Percentiles rank a stretch among this genome's conserved stretches.
These are phyloP conservation scores for Macadamia tetraphylla DNA, from an alignment of 164 flowering plant species.

Conservation along the genomic window DNA sequence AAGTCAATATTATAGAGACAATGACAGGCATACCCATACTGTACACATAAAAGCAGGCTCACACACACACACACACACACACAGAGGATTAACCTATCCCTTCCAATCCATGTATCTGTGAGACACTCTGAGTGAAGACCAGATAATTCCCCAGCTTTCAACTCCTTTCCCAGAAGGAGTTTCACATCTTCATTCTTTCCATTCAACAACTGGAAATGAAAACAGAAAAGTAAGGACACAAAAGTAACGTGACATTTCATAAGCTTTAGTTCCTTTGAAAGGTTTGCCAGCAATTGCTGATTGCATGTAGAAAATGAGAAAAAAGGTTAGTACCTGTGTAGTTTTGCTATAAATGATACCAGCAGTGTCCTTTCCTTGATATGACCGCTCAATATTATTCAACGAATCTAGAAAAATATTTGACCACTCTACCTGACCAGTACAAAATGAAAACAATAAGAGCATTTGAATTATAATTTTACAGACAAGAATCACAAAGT, in stretches of 20 bases:
- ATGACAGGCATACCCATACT: neutral
- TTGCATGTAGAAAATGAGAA: neutral
- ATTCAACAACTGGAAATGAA: conserved; percentile 46
- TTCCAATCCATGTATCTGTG: conserved; percentile 95
- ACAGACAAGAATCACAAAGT: neutral
- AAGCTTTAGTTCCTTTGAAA: neutral
- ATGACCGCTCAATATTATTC: conserved; percentile 45
- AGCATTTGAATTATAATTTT: neutral
- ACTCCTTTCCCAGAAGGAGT: conserved; percentile 48
- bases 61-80: conserved; percentile 13
- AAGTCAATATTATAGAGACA: neutral
- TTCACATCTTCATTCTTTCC: conserved; percentile 72
- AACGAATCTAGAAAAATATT: conserved; percentile 54
- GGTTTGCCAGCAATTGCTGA: neutral
- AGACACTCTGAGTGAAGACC: conserved; percentile 82
- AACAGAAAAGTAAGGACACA: neutral
- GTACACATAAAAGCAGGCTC: neutral
- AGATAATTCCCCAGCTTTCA: conserved; percentile 66
- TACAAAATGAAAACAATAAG: neutral
- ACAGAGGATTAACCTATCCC: conserved; percentile 50
- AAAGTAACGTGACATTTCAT: neutral
- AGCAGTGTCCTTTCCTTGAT: conserved; percentile 59
- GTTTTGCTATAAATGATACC: conserved; percentile 60
- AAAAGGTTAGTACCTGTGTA: conserved; percentile 42
- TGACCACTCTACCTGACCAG: conserved; percentile 77